Evolutionary conservation across 2,329 filamentous ascomycete genomes (phyloP), one percentile per base, ranked within the genome.

Genomic region (Fusarium acutatum): DNA sequence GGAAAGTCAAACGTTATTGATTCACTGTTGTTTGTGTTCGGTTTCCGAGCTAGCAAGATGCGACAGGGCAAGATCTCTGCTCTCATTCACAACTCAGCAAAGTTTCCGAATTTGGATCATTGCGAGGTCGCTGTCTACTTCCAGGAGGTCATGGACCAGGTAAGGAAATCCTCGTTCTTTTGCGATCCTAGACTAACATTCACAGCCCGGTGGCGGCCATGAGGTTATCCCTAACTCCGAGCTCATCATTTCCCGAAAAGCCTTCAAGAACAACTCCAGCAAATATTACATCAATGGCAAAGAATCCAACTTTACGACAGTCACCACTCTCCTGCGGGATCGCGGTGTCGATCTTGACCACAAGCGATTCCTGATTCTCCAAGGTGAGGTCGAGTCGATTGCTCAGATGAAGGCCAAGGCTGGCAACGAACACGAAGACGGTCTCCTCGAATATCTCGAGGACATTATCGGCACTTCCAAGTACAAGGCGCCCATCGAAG

Each of bases 1-100:
- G 96, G 96, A 67, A 99, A 99, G 82, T 98, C 96, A 28, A 99
- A 99, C 78, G 97, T 99, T 71, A 99, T 99, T 80, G 96, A 99
- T 83, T 98, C 96, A 5, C 86, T 99, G 34, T 89, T 99, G 2
- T 99, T 99, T 79, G 96, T 99, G n/a, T 99, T 99, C 80, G 96
- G 97, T 60, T 99, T 99, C 85, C 92, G 96, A 68, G 96, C 96
- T 46, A 98, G 96, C 87, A 99, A 99, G 84, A 99, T 99, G 96
- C 90, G 96, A 79, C 96, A 99, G 82, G 96, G 96, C 79, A 99
- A 99, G 84, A 95, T 99, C 53, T 99, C 96, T 2, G 96, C 96
- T 8, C 86, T 99, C 54, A 99, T 99, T 75, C 96, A 99, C 84
- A 99, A 98, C 81, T 98, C 96, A 18, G 95, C 95, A 2, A 90